Base-by-base conservation (phyloP, 305 asterid genomes). In the Fraxinus nigra region DNA sequence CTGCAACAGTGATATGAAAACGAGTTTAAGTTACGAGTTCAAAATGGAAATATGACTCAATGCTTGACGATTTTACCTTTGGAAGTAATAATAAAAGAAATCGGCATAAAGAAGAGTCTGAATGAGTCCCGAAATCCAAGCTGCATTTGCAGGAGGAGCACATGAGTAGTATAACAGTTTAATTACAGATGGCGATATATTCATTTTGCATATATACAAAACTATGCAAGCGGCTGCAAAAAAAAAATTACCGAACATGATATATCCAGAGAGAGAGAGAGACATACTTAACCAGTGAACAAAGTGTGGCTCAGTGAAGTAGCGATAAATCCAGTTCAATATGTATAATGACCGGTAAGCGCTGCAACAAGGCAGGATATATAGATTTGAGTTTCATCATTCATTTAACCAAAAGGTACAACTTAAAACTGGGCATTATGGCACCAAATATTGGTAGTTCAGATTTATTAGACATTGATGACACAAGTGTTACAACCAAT, bases 61-160 rank as follows among this genome's bases (percentile, higher is more conserved):
- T 33, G 34, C 81, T 34, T 70, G 9, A 24, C 38, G 51, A 43
- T 14, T 18, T 24, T 84, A 94, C 97, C 98, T 94, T 89, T 91
- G 97, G 92, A 94, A 93, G 93, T 94, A 94, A 78, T 94, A 94
- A 76, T 93, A 94, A 89, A 94, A 94, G 97, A 94, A 94, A 89
- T 94, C 98, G 24, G 94, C 98, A 67, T 93, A 94, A 40, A 94
- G 95, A 43, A 91, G 86, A 65, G 98, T 94, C 89, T 94, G 98
- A 83, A 93, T 91, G 30, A 94, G 90, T 75, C 97, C 98, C n/a
- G 98, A 84, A 80, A 93, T 86, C 97, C 98, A 94, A 76, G 97
- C 98, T 94, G 95, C 88, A 79, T 61, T 18, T 46, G 35, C 82
- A 85, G 80, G 78, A 82, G 76, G 72, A 30, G 51, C 34, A 73